phyloP scores from a whole-genome alignment of 441 rosid species.

The Brassica hybrid region DNA sequence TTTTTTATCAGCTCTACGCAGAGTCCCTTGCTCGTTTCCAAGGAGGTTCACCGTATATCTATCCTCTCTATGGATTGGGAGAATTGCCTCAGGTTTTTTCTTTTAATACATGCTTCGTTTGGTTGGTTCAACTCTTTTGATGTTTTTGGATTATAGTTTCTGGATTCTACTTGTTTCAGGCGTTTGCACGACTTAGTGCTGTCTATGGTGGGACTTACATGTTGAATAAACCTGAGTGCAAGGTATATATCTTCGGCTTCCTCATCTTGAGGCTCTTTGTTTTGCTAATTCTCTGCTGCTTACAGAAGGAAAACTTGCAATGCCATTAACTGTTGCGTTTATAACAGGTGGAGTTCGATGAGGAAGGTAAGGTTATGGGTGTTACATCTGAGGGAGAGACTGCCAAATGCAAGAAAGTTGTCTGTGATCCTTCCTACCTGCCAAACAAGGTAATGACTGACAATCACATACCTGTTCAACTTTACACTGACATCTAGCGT shows the following conservation, averaged over 20 bases:
- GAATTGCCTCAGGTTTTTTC: constrained; percentile 85
- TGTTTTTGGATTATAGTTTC: constrained; percentile 11
- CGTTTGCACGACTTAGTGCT: constrained; percentile 94
- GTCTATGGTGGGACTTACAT: constrained; percentile 95
- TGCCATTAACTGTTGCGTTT: background rate
- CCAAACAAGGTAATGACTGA: constrained; percentile 60
- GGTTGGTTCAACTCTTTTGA: background rate
- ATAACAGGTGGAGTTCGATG: constrained; percentile 73
- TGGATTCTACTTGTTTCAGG: constrained; percentile 48
- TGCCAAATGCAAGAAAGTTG: constrained; percentile 88
- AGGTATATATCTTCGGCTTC: constrained; percentile 48
- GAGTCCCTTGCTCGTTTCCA: constrained; percentile 88
- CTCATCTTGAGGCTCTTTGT: background rate
- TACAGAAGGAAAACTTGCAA: background rate
- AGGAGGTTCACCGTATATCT: constrained; percentile 92
- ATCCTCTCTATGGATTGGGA: constrained; percentile 88
- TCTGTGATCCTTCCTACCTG: constrained; percentile 90
- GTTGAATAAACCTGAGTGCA: constrained; percentile 91
- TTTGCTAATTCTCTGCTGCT: background rate
- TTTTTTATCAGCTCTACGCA: constrained; percentile 60
- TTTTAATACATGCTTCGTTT: background rate
- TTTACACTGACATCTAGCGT: background rate
- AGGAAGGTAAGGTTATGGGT: constrained; percentile 74
- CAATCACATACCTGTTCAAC: background rate
- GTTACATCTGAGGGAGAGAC: constrained; percentile 95